Base-by-base conservation (phyloP, 1,284 basidiomycete genomes). In the Trichosporon ovoides region DNA sequence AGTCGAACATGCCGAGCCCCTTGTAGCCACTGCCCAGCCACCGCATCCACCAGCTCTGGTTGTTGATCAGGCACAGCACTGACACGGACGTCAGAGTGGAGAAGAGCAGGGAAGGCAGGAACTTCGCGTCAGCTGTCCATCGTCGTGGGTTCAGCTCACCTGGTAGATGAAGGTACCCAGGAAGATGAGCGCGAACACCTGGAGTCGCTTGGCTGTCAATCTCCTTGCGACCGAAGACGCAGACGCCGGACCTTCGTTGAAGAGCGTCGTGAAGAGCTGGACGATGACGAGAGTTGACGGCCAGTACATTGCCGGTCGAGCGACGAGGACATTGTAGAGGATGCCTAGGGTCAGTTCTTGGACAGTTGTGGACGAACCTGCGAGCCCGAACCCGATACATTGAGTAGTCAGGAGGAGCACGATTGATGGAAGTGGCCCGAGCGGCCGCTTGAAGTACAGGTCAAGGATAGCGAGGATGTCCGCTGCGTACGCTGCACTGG, bases 391-490 rank as follows among this genome's bases (percentile, higher is more conserved):
- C 3, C 81, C 82, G 33, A 83, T 79, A 49, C 81, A 74, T 64
- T 83, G 82, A 1, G 81, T 82, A 3, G 79, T 79, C 49, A 82
- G 75, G 1, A 83, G 74, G 1, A 82, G 81, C 57, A 85, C 80
- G 31, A 84, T 81, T 2, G 78, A 74, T 2, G 76, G 68, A 5
- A 76, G 24, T 0, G 74, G 59, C 14, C 71, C 67, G 1, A 80
- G 70, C 0, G 73, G 74, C 20, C 68, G 72, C 61, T 77, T 72
- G 65, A 75, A 79, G 68, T 78, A 79, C 28, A 80, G 67, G 28
- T 76, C 69, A 52, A 79, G 75, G 56, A 80, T 78, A n/a, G 79
- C 76, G 36, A 80, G 63, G 55, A 79, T 79, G 60, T 79, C 78
- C 0, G 75, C 72, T 3, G 77, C 78, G 60, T 79, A 79, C 1